phyloP scores from a whole-genome alignment of 805 yeast genomes.

The Wickerhamomyces xylosicus region DNA sequence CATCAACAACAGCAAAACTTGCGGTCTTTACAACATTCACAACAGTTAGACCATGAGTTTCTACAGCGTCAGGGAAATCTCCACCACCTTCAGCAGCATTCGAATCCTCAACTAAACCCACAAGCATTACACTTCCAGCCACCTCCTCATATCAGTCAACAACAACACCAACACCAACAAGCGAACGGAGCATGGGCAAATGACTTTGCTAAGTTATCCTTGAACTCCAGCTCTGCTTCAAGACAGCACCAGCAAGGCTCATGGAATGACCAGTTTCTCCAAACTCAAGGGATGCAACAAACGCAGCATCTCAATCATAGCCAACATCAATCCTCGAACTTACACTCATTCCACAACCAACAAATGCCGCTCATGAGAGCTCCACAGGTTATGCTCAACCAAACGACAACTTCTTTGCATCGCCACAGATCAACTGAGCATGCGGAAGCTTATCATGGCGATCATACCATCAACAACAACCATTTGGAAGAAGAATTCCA shows the following conservation, averaged over 20 bases:
- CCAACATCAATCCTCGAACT: slow-evolving; percentile 1
- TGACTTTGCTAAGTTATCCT: slow-evolving; percentile 13
- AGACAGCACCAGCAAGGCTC: slow-evolving; percentile 2
- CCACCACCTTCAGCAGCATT: slow-evolving; percentile 5
- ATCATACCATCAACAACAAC: slow-evolving; percentile 1
- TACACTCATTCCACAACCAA: slow-evolving; percentile 3
- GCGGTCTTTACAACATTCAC: slow-evolving; percentile 1
- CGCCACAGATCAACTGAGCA: slow-evolving; percentile 14
- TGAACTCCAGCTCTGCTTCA: too few species aligned
- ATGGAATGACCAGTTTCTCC: slow-evolving; percentile 14
- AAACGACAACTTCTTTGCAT: slow-evolving; percentile 3
- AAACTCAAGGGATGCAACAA: not conserved
- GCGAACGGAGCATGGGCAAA: slow-evolving; percentile 14
- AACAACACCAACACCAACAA: slow-evolving; percentile 5
- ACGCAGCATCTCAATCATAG: not conserved
- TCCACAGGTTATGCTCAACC: slow-evolving; percentile 3
- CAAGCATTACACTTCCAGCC: slow-evolving; percentile 12
- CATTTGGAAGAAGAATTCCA: slow-evolving; percentile 9
- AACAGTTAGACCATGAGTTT: slow-evolving; percentile 4
- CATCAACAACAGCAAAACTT: slow-evolving; percentile 4
- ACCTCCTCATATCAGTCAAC: slow-evolving; percentile 5
- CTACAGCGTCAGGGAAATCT: slow-evolving; percentile 6
- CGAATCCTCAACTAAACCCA: too few species aligned
- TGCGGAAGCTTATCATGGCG: slow-evolving; percentile 11
- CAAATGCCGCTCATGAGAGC: slow-evolving; percentile 1